Evolutionary conservation across 2,329 filamentous ascomycete genomes (phyloP).

Genomic region (Ceratocystis eucalypticola): DNA sequence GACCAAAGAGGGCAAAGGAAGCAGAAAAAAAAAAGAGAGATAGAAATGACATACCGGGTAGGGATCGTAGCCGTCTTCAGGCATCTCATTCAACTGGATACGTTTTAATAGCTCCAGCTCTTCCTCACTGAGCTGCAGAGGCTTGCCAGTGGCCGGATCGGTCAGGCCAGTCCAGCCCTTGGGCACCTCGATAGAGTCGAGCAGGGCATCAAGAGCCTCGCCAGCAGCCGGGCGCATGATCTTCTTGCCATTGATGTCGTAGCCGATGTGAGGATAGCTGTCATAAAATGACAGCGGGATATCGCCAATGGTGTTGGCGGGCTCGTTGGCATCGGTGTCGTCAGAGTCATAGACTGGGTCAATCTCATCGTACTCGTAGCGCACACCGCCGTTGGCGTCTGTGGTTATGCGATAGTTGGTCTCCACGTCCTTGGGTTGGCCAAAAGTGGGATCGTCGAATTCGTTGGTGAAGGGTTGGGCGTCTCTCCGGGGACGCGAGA

Average conservation of each 20-base stretch:
- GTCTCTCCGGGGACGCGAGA: constrained; percentile 22
- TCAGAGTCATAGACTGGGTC: constrained; percentile 93
- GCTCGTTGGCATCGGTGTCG: constrained; percentile 69
- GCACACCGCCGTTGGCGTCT: constrained; percentile 79
- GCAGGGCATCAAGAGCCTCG: constrained; percentile 78
- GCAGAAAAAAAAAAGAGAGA: not conserved
- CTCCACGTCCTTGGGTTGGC: constrained; percentile 21
- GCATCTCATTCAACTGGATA: constrained; percentile 77
- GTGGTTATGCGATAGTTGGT: constrained; percentile 44
- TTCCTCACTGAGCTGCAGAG: constrained; percentile 71
- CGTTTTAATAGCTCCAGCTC: constrained; percentile 80
- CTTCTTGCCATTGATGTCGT: constrained; percentile 97
- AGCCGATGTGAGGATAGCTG: constrained; percentile 93
- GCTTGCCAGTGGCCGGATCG: constrained; percentile 86
- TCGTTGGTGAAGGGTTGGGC: constrained; percentile 24
- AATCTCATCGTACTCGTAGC: constrained; percentile 89
- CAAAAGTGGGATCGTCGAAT: constrained; percentile 25
- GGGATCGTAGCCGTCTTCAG: constrained; percentile 79
- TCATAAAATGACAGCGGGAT: constrained; percentile 95
- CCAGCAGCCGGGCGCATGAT: constrained; percentile 93
- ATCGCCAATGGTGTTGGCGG: constrained; percentile 83
- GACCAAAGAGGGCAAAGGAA: not conserved
- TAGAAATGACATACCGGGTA: constrained; percentile 53
- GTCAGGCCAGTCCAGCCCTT: constrained; percentile 96
- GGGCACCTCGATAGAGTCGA: constrained; percentile 92